Evolutionary conservation across 2,329 filamentous ascomycete species (phyloP).

Genomic region (Zymoseptoria brevis): DNA sequence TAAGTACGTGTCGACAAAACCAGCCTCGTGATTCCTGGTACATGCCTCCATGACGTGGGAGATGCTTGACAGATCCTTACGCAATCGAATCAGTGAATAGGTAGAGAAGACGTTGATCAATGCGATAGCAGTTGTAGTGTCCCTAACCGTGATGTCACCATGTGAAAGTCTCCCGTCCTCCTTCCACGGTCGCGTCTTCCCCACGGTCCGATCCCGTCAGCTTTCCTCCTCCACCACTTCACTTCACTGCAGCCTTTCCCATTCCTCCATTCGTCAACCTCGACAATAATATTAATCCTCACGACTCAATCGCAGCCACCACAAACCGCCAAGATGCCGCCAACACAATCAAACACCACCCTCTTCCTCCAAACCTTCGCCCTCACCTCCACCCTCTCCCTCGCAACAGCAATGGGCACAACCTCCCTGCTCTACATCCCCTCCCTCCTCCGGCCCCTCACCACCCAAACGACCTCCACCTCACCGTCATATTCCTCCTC

Average conservation of each 20-base stretch:
- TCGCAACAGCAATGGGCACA: conserved; percentile 10
- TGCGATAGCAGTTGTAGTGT: too few species aligned
- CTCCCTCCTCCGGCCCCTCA: conserved; percentile 15
- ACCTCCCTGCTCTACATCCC: conserved; percentile 16
- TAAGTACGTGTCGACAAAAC: too few species aligned
- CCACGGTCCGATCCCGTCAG: not conserved
- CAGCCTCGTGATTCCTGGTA: too few species aligned
- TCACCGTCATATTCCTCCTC: not conserved
- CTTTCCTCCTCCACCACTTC: not conserved
- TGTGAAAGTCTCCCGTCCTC: too few species aligned
- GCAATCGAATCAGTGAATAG: too few species aligned
- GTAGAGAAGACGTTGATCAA: too few species aligned
- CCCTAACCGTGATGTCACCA: too few species aligned
- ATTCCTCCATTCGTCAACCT: not conserved
- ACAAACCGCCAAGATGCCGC: not conserved
- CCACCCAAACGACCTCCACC: not conserved
- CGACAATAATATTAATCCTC: not conserved
- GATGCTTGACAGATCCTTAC: too few species aligned
- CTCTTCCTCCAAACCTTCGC: conserved; percentile 9
- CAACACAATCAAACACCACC: conserved; percentile 4
- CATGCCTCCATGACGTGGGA: too few species aligned
- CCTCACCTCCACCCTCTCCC: conserved; percentile 9
- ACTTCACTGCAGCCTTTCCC: not conserved
- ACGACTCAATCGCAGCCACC: not conserved
- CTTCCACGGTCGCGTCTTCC: not conserved